Base-by-base conservation (phyloP, 1,284 basidiomycete species). In the Inonotus hispidus region DNA sequence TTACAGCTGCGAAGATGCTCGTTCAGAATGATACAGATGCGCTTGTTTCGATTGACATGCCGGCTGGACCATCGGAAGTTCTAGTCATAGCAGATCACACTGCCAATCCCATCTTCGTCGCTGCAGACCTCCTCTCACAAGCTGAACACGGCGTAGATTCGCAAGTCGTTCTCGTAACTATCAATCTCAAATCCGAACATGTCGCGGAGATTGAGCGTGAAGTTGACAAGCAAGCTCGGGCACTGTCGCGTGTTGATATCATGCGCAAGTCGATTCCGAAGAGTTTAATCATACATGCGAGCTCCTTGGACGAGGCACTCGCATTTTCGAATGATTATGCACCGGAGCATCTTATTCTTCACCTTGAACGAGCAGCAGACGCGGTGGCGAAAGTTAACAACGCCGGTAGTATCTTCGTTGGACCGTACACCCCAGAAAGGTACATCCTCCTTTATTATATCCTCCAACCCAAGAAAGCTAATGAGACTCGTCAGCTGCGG, bases 1-100 rank as follows among this genome's bases (percentile, higher is more conserved):
- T 99, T 27, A 99, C 96, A 0, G 97, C 97, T 0, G 96, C 96
- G 61, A 99, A 99, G 80, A 98, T 99, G 97, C 77, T 98, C 64
- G 95, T 98, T 21, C 95, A 98, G 74, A 98, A 98, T 73, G 97
- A 99, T 72, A 95, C 95, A n/a, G 92, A 95, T 70, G 96, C 97
- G 4, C 77, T 95, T 63, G 94, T 98, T 10, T 90, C 92, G 21
- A 99, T 99, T 70, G 97, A 99, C 74, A 99, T 99, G 94, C 97
- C 97, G 41, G 97, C 97, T 23, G 97, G 97, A 6, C 97, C 97
- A 13, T 95, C 93, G 7, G 95, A 98, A 74, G 95, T 98, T 32
- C 78, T 98, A 68, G 95, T 98, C 61, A 93, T 99, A 65, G 95
- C 95, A 38, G 97, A 99, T 73, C 76, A 85, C 62, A 87, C 88